Percentiles rank a stretch among this genome's conserved stretches.
phyloP scores from a whole-genome alignment of 2,329 filamentous ascomycete species.

The Diaporthe australafricana region DNA sequence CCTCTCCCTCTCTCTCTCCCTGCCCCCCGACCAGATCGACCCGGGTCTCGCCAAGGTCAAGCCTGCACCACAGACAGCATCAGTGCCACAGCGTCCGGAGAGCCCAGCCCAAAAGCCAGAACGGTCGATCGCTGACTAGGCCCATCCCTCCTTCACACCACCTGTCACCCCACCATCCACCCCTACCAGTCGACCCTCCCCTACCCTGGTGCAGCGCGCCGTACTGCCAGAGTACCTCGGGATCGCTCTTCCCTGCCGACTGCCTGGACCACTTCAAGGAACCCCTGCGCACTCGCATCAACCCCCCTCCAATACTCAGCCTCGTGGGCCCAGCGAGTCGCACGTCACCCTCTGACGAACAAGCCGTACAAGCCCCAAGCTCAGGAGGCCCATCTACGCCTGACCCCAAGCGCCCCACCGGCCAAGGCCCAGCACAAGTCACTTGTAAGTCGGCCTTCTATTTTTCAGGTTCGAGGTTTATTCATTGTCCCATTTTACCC shows the following conservation, averaged over 20 bases:
- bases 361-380: constrained; percentile 37
- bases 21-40: constrained; percentile 34
- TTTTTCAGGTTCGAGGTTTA: constrained; percentile 14
- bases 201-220: constrained; percentile 11
- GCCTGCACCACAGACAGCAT: constrained; percentile 30
- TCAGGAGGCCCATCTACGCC: constrained; percentile 38
- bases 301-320: constrained; percentile 36
- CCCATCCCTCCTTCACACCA: constrained; percentile 28
- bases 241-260: constrained; percentile 27
- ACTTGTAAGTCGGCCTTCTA: constrained; percentile 32
- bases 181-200: background rate
- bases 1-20: constrained; percentile 6
- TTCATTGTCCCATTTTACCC: constrained; percentile 20
- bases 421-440: constrained; percentile 30
- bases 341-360: constrained; percentile 37
- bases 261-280: constrained; percentile 16
- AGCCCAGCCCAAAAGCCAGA: constrained; percentile 34
- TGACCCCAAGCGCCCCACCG: constrained; percentile 32
- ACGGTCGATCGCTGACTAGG: constrained; percentile 35
- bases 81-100: constrained; percentile 7
- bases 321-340: constrained; percentile 37
- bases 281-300: constrained; percentile 24
- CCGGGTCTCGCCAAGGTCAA: constrained; percentile 36
- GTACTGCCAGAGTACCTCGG: background rate
- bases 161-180: constrained; percentile 23